Evolutionary conservation across 345 rosid genomes (phyloP), one percentile per base, ranked within the genome.

Genomic region (Diplotaxis tenuifolia): DNA sequence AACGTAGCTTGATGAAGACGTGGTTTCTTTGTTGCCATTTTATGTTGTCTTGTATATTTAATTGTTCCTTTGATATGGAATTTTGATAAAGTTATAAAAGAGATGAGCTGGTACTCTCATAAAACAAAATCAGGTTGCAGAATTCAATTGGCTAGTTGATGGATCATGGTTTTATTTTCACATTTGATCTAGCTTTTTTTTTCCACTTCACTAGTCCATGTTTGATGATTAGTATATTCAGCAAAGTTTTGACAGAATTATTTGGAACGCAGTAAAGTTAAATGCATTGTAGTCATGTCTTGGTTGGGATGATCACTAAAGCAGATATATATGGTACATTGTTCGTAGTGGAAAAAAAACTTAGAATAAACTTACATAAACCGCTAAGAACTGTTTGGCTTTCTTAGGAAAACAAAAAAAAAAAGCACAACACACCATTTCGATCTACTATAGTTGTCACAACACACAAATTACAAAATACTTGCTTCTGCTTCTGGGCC

Each of bases 391-490:
- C 53, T 76, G 75, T 63, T 63, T 55, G 22, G 59, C 65, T 62
- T 68, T 62, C 70, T 62, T 70, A 69, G 38, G 70, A 28, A 67
- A 18, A n/a, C n/a, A n/a, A n/a, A 7, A 9, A 50, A 22, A 23
- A 36, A 1, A 42, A 25, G 3, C 18, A 70, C 57, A 55, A 42
- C 50, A 42, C 61, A 69, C 59, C 20, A 23, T 38, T 70, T 56
- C 8, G 79, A 70, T 62, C 66, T 76, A 31, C 66, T 76, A 31
- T 29, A 18, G 67, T 45, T n/a, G 23, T 63, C 53, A 34, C 34
- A 54, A 57, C 75, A 56, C 75, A 70, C 67, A 65, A 31, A 70
- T 12, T 70, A 76, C 74, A 64, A 6, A 58, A 57, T 47, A 47
- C 50, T n/a, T 42, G n/a, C 53, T 7, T 42, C 50, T 14, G 50